Evolutionary conservation across 441 rosid genomes (phyloP), one percentile per base, ranked within the genome.

Genomic region (Gossypium lobatum): DNA sequence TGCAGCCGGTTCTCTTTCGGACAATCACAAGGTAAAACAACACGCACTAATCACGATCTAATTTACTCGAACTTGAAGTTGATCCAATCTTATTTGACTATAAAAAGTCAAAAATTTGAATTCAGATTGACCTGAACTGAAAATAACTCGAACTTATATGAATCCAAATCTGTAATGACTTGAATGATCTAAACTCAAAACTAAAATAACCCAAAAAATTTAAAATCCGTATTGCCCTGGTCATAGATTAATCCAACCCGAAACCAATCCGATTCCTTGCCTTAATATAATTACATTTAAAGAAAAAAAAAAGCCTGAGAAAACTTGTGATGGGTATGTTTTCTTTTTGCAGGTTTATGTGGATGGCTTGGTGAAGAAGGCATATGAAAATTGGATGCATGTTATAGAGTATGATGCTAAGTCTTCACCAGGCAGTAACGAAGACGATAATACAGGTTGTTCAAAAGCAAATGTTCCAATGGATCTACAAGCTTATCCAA

Each of bases 351-450:
- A 93, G 97, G 88, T 84, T 48, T 84, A 85, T 71, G 94, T 93
- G 14, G 99, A 96, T 73, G 79, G 83, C 54, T 82, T 96, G 79
- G 97, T 93, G 81, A 92, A 88, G 82, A 87, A 88, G 74, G 99
- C 98, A 0, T 96, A 93, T 82, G 98, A 96, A 13, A 89, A 96
- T 54, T 96, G 99, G 99, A 83, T 80, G 76, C 93, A 89, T 65
- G 98, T 93, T 14, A 73, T 93, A 69, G 99, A 93, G 85, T 96
- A 92, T 78, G 99, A 96, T 77, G 88, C 93, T 79, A 88, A 93
- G 73, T 91, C 97, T 45, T 84, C 88, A 26, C 73, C 85, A 78
- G 88, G 80, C 77, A 80, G 82, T 70, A 81, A 84, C 78, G 89
- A 89, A 81, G 81, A 72, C 62, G 80, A 81, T 75, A 79, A 82